Base-by-base conservation (phyloP, 257 asterid genomes). In the Verbena officinalis region DNA sequence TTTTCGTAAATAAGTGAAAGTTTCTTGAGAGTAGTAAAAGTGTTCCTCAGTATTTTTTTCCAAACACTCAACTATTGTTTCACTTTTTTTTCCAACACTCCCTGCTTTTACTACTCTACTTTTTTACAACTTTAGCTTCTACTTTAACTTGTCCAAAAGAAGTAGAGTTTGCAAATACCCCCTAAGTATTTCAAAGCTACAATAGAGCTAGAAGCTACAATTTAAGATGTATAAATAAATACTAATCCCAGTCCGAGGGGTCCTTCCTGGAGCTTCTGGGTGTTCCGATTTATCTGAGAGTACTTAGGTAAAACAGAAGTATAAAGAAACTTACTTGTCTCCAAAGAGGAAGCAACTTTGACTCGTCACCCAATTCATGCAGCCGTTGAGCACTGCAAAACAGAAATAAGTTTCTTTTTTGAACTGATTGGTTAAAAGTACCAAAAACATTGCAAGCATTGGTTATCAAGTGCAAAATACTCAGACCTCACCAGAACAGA, bases 291-390 rank as follows among this genome's bases (percentile, higher is more conserved):
- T 27, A 2, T 5, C 33, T 27, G 33, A 27, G 33, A 27, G 5
- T 27, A 5, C 33, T n/a, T n/a, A 27, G 5, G 33, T 27, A 27
- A n/a, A 27, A 27, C 33, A 27, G 11, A 36, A 36, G 1, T 36
- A 9, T 8, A 27, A 50, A 69, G 68, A 55, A 13, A 76, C 91
- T 77, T 80, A 95, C 99, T 85, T 95, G 99, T 88, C 98, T 84
- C 98, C 99, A 95, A 51, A 95, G 91, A 67, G 99, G 98, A 70
- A 95, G 96, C 75, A 84, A 64, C 81, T 83, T 95, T 58, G 98
- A 86, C 73, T 95, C 97, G 70, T 91, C 94, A 48, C 98, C 99
- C 80, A 95, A 77, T 59, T 83, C 99, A 54, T 91, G 81, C 77
- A 95, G 77, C 56, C 98, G 78, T 72, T 95, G 99, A 62, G 88